Base-by-base conservation (phyloP, 163 green algal species). In the Scenedesmus sp. region DNA sequence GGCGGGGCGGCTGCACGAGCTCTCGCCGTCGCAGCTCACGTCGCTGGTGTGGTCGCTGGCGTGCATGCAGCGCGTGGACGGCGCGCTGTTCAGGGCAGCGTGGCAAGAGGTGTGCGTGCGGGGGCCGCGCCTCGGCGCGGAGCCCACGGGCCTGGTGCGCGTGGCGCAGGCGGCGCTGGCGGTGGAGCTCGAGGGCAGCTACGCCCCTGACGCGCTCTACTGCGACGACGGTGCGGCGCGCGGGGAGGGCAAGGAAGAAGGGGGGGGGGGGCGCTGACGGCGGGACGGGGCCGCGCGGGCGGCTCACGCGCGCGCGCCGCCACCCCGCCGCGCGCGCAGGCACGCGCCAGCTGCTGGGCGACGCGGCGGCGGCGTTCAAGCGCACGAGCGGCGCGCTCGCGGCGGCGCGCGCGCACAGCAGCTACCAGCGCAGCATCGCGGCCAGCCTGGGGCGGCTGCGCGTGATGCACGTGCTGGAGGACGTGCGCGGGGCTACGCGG, bases 381-480 rank as follows among this genome's bases (percentile, higher is more conserved):
- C 39, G 33, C 7, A 39, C 71, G 34, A 64, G 39, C 6, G 57
- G 24, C 33, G 44, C 42, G 2, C 70, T 79, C 60, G 24, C 70
- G 60, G 22, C 28, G 22, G n/a, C 7, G 7, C 33, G 56, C 26
- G 26, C 63, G 47, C 85, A 90, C 71, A 84, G 71, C 67, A 72
- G 53, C 65, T 89, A 88, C 65, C 82, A 88, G 76, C 79, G 85
- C 14, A n/a, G 56, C 24, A 88, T 90, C 29, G 85, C 85, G 39
- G 84, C 78, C 53, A 58, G 57, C 18, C 73, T 90, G 24, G 66
- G 73, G 18, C 66, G 33, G 17, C 47, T 87, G 63, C 45, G 82
- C 51, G 42, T 75, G 14, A 79, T 89, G 79, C 83, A 89, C 66
- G 44, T 86, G 50, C 62, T 88, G 33, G 84, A 91, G 54, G 87